Evolutionary conservation across 345 rosid species (phyloP).

Genomic region (Citrus maxima): DNA sequence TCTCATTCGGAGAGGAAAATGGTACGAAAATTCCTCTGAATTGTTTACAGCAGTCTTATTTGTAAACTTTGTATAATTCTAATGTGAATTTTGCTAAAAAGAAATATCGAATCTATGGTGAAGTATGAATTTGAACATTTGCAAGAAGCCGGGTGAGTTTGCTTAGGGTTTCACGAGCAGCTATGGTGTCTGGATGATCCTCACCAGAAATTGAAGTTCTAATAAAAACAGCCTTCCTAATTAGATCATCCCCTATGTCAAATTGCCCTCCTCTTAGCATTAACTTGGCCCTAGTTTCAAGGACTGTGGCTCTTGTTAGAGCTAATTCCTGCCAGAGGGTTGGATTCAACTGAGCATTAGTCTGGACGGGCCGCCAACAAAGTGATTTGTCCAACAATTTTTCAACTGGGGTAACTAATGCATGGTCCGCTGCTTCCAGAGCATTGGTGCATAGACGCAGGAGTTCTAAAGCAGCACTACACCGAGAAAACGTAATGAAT

Average conservation of each 20-base stretch:
- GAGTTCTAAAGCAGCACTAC: slow-evolving; percentile 80
- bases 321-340: slow-evolving; percentile 94
- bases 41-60: slow-evolving; percentile 39
- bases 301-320: slow-evolving; percentile 73
- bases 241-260: slow-evolving; percentile 79
- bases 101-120: slow-evolving; percentile 44
- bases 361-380: slow-evolving; percentile 87
- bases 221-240: slow-evolving; percentile 82
- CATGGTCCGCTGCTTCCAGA: slow-evolving; percentile 81
- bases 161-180: slow-evolving; percentile 80
- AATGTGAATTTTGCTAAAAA: slow-evolving; percentile 37
- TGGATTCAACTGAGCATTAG: slow-evolving; percentile 88
- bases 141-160: slow-evolving; percentile 81
- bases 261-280: slow-evolving; percentile 86
- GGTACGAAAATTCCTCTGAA: slow-evolving; percentile 25
- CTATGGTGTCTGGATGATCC: slow-evolving; percentile 74
- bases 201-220: slow-evolving; percentile 88
- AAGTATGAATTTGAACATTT: slow-evolving; percentile 62
- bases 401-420: slow-evolving; percentile 79
- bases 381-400: slow-evolving; percentile 82
- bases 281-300: slow-evolving; percentile 88
- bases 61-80: slow-evolving; percentile 39
- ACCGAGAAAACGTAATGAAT: slow-evolving; percentile 75
- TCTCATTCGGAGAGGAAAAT: slow-evolving; percentile 7
- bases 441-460: slow-evolving; percentile 83